Evolutionary conservation across 1,284 basidiomycete genomes (phyloP).

Genomic region (Heliocybe sulcata): DNA sequence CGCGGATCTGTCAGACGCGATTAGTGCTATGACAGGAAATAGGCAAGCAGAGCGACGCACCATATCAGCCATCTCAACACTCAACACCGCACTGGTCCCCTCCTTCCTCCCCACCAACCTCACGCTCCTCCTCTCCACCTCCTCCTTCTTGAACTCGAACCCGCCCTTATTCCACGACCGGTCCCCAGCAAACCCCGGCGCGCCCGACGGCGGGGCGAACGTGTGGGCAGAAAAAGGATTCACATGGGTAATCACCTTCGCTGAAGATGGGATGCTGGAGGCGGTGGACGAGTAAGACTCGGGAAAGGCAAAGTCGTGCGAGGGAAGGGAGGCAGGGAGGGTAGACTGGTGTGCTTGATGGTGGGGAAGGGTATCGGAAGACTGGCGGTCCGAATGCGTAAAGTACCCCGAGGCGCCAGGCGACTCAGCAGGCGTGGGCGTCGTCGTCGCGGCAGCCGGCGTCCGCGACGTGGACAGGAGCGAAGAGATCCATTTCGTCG

Average conservation of each 20-base stretch:
- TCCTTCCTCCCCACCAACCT: slow-evolving; percentile 37
- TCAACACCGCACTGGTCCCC: slow-evolving; percentile 50
- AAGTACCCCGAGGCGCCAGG: slow-evolving; percentile 52
- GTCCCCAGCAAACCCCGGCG: slow-evolving; percentile 68
- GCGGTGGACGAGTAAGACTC: slow-evolving; percentile 1
- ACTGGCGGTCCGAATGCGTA: slow-evolving; percentile 40
- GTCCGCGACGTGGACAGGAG: slow-evolving; percentile 9
- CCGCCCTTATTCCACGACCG: slow-evolving; percentile 25
- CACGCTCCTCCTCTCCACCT: slow-evolving; percentile 27
- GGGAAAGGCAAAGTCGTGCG: slow-evolving; percentile 14
- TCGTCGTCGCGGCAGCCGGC: slow-evolving; percentile 2
- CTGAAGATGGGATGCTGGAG: not conserved
- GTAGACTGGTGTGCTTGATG: not conserved
- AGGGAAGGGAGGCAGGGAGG: slow-evolving; percentile 5
- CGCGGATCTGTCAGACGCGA: slow-evolving; percentile 45
- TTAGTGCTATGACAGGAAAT: not conserved
- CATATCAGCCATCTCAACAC: slow-evolving; percentile 44
- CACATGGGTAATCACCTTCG: slow-evolving; percentile 27
- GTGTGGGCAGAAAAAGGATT: slow-evolving; percentile 53
- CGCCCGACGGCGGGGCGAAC: slow-evolving; percentile 64
- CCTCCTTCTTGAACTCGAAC: slow-evolving; percentile 24
- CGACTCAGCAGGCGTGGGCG: slow-evolving; percentile 40
- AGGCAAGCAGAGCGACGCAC: slow-evolving; percentile 26
- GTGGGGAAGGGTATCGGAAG: not conserved
- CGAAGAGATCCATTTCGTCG: slow-evolving; percentile 13